phyloP scores from a whole-genome alignment of 108 stramenopile species.

The Cyclotella choctawhatcheeana region DNA sequence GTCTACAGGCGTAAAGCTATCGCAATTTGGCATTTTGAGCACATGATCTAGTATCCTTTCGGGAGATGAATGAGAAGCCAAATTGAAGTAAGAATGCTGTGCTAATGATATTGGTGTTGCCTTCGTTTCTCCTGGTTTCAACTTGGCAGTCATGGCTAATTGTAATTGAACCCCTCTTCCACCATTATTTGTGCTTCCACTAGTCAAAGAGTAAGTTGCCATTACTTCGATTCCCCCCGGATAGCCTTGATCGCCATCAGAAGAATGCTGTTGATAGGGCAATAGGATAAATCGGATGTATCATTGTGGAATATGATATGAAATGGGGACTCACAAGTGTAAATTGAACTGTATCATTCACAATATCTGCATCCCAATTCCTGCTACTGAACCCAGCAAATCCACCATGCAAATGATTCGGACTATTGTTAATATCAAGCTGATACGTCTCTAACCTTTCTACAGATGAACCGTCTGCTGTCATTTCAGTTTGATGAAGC shows the following conservation, averaged over 20 bases:
- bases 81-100: slow-evolving; percentile 90
- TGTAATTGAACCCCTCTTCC: slow-evolving; percentile 37
- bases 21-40: slow-evolving; percentile 57
- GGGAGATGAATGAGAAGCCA: slow-evolving; percentile 51
- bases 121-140: slow-evolving; percentile 46
- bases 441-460: slow-evolving; percentile 39
- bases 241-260: slow-evolving; percentile 86
- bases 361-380: slow-evolving; percentile 66
- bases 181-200: neutral
- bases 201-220: slow-evolving; percentile 68
- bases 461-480: neutral
- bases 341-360: slow-evolving; percentile 54
- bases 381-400: slow-evolving; percentile 58
- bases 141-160: slow-evolving; percentile 59
- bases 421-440: slow-evolving; percentile 76
- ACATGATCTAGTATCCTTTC: slow-evolving; percentile 71
- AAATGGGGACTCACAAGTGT: slow-evolving; percentile 53
- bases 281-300: no score
- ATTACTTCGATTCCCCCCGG: slow-evolving; percentile 68
- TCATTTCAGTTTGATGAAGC: slow-evolving; percentile 33
- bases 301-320: no score
- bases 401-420: slow-evolving; percentile 90
- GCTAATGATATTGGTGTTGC: slow-evolving; percentile 79
- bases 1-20: slow-evolving; percentile 75
- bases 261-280: no score